These are phyloP conservation scores for Cladophialophora exuberans DNA, from an alignment of 2,329 filamentous ascomycete genomes.

Conservation along the genomic window DNA sequence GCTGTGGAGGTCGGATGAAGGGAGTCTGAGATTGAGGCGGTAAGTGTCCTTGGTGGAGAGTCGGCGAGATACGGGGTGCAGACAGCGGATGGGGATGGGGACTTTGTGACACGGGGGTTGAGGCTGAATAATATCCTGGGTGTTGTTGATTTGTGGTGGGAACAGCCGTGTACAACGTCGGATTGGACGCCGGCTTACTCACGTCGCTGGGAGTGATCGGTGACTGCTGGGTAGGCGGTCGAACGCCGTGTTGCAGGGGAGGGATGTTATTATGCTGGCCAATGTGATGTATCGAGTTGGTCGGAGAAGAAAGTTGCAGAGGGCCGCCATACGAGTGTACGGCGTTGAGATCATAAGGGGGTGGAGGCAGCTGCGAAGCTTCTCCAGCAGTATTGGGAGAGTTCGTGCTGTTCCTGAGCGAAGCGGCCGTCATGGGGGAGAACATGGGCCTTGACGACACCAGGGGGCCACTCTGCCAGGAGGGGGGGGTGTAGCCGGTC, in stretches of 20 bases:
- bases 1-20: conserved; percentile 48
- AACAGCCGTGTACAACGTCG: conserved; percentile 55
- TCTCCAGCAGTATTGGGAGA: conserved; percentile 66
- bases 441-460: conserved; percentile 57
- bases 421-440: conserved; percentile 59
- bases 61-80: conserved; percentile 59
- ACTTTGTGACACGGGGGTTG: conserved; percentile 55
- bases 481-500: conserved; percentile 50
- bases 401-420: conserved; percentile 56
- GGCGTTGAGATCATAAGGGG: conserved; percentile 67
- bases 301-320: conserved; percentile 24
- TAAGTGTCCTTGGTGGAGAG: conserved; percentile 47
- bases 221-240: conserved; percentile 30
- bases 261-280: conserved; percentile 27
- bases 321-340: conserved; percentile 21
- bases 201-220: conserved; percentile 27
- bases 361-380: conserved; percentile 59
- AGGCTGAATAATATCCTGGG: conserved; percentile 53
- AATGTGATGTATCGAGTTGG: conserved; percentile 33
- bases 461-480: conserved; percentile 47
- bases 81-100: conserved; percentile 41
- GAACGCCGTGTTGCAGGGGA: conserved; percentile 19
- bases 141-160: conserved; percentile 49
- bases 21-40: conserved; percentile 32
- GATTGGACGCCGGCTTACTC: conserved; percentile 58